A percentile compares a stretch with the other conserved stretches of the same genome.
These are phyloP conservation scores for Lumnitzera racemosa DNA, from an alignment of 345 rosid genomes.

Conservation along the genomic window DNA sequence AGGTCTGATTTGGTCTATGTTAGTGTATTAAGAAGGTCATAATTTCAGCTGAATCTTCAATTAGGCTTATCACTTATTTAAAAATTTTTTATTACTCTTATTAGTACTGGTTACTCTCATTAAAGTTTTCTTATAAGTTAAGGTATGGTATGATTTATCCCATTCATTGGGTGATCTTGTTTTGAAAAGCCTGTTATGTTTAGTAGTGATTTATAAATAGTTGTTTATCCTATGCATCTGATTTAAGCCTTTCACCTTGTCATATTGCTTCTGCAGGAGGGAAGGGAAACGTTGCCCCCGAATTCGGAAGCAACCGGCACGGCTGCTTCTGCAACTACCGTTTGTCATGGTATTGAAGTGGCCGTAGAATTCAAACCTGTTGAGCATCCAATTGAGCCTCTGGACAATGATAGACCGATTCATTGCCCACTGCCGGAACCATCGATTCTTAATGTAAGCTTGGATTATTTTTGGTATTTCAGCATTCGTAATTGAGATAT, in stretches of 20 bases:
- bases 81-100: too few relatives aligned
- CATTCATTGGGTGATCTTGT: too few relatives aligned
- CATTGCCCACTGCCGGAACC: conserved; percentile 90
- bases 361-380: conserved; percentile 89
- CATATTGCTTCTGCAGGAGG: conserved; percentile 38
- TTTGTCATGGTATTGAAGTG: conserved; percentile 82
- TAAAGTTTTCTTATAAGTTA: too few relatives aligned
- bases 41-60: not conserved
- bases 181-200: too few relatives aligned
- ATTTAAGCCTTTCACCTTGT: not conserved
- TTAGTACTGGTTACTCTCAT: too few relatives aligned
- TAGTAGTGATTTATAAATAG: too few relatives aligned
- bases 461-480: not conserved
- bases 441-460: conserved; percentile 79
- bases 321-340: conserved; percentile 29
- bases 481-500: not conserved
- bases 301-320: conserved; percentile 29
- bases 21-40: not conserved
- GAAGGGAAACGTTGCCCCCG: conserved; percentile 55
- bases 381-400: conserved; percentile 85
- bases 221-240: too few relatives aligned
- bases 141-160: too few relatives aligned
- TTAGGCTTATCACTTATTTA: not conserved
- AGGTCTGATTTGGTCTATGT: not conserved
- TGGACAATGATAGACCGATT: conserved; percentile 67